Base-by-base conservation (phyloP, 768 basidiomycete genomes). In the Boletus huronensis region DNA sequence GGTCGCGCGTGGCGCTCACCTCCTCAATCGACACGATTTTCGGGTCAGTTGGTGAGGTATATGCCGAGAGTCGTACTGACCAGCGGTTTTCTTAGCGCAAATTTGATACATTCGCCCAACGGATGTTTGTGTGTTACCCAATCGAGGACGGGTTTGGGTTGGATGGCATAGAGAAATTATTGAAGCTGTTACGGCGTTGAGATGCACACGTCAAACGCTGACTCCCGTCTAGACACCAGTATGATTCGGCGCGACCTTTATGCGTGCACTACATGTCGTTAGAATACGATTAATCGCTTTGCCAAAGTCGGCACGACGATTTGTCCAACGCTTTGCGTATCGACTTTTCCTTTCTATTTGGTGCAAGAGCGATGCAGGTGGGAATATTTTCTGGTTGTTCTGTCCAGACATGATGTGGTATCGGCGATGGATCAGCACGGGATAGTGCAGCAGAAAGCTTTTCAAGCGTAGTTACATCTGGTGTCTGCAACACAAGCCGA, bases 61-160 rank as follows among this genome's bases (percentile, higher is more conserved):
- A 11, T 38, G 10, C 3, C 0, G 1, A 17, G 10, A 21, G 5
- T 16, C 14, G 8, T 21, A 42, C 23, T 51, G 52, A 52, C 36
- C 42, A 23, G 13, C 7, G 3, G 21, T 6, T 19, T 46, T 51
- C 38, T 26, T 58, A 77, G 78, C 71, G 69, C 32, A 79, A 81
- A 64, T 81, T 81, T 47, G 75, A 78, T 43, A 68, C 77, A 10
- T 64, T 68, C 17, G 65, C 71, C 25, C 65, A 73, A 29, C 72
- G 72, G 2, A 79, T 79, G 75, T 81, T 79, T 57, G 75, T 81
- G 9, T 80, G 79, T 63, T 80, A 79, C 55, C 78, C 79, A 3
- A 49, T 61, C 5, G 69, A 74, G 3, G 73, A 81, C 10, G 77
- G 74, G 2, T 79, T 81, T 51, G 77, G 77, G 16, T 55, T 78